These are phyloP conservation scores for Rhododendron kiyosumense DNA, from an alignment of 148 eudicot genomes.

Conservation along the genomic window DNA sequence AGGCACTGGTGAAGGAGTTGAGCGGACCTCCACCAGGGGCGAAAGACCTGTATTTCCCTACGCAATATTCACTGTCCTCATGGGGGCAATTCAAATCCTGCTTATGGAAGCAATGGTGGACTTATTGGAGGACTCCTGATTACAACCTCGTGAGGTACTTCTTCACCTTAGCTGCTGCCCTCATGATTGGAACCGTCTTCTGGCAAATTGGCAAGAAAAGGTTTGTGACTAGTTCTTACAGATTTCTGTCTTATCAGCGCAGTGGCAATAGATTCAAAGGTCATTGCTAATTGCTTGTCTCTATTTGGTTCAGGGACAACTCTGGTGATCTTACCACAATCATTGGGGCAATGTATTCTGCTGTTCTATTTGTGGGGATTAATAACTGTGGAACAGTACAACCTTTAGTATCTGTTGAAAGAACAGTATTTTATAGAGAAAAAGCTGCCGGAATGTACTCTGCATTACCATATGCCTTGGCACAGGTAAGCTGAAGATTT, in stretches of 20 bases:
- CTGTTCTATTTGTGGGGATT: slow-evolving; percentile 69
- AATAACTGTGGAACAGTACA: slow-evolving; percentile 73
- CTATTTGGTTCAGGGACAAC: slow-evolving; percentile 30
- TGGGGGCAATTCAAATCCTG: slow-evolving; percentile 40
- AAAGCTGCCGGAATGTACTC: slow-evolving; percentile 93
- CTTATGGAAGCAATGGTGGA: slow-evolving; percentile 50
- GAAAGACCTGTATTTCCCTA: slow-evolving; percentile 32
- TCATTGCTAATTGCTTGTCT: not conserved
- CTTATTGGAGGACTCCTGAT: slow-evolving; percentile 48
- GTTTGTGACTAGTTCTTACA: not conserved
- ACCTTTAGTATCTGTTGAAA: slow-evolving; percentile 67
- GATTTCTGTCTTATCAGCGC: not conserved
- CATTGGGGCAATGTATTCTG: slow-evolving; percentile 82
- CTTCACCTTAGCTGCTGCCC: slow-evolving; percentile 30
- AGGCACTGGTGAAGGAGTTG: slow-evolving; percentile 30
- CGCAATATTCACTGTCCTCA: slow-evolving; percentile 30
- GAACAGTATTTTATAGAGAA: slow-evolving; percentile 82
- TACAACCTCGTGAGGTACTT: slow-evolving; percentile 39
- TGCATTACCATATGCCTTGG: slow-evolving; percentile 80
- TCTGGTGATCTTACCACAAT: slow-evolving; percentile 50
- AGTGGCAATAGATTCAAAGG: not conserved
- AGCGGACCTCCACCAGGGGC: slow-evolving; percentile 34
- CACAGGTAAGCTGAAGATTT: slow-evolving; percentile 46
- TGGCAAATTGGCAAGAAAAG: slow-evolving; percentile 38
- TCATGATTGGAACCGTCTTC: slow-evolving; percentile 42